A percentile compares a stretch with the other conserved stretches of the same genome.
These are phyloP conservation scores for Collybia sordida DNA, from an alignment of 768 basidiomycete species.

Conservation along the genomic window DNA sequence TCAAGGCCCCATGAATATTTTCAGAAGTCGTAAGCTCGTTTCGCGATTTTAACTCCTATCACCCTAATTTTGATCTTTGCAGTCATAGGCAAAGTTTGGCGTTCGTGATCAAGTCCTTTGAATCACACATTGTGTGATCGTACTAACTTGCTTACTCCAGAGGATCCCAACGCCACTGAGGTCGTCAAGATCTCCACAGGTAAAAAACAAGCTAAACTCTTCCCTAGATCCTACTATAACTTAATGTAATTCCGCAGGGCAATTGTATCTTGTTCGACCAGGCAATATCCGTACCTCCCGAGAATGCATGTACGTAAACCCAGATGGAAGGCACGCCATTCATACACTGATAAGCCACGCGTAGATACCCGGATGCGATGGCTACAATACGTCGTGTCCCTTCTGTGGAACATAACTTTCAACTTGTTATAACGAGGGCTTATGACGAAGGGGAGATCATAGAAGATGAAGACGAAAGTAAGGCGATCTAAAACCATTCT, in stretches of 20 bases:
- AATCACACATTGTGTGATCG: slow-evolving; percentile 9
- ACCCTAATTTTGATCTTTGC: slow-evolving; percentile 18
- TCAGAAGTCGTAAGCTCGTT: slow-evolving; percentile 66
- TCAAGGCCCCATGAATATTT: slow-evolving; percentile 67
- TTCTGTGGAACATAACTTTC: slow-evolving; percentile 74
- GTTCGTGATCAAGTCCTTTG: slow-evolving; percentile 49
- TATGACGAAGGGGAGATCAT: slow-evolving; percentile 98
- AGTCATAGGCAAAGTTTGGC: slow-evolving; percentile 96
- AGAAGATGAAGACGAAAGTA: slow-evolving; percentile 87
- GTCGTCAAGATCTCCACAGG: slow-evolving; percentile 91
- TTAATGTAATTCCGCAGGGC: slow-evolving; percentile 37
- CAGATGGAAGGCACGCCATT: neutral
- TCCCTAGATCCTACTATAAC: neutral
- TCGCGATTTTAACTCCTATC: slow-evolving; percentile 5
- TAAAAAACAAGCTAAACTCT: slow-evolving; percentile 6
- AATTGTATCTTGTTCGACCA: slow-evolving; percentile 88
- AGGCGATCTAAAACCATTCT: slow-evolving; percentile 19
- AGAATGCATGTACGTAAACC: slow-evolving; percentile 88
- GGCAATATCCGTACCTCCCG: slow-evolving; percentile 88
- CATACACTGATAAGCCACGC: slow-evolving; percentile 4
- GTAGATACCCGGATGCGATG: slow-evolving; percentile 94
- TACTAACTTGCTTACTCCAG: slow-evolving; percentile 42
- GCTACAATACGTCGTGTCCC: slow-evolving; percentile 87
- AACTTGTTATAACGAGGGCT: slow-evolving; percentile 93
- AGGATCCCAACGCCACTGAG: slow-evolving; percentile 93